Base-by-base conservation (phyloP, 1,284 basidiomycete genomes). In the Melampsora larici-populina region DNA sequence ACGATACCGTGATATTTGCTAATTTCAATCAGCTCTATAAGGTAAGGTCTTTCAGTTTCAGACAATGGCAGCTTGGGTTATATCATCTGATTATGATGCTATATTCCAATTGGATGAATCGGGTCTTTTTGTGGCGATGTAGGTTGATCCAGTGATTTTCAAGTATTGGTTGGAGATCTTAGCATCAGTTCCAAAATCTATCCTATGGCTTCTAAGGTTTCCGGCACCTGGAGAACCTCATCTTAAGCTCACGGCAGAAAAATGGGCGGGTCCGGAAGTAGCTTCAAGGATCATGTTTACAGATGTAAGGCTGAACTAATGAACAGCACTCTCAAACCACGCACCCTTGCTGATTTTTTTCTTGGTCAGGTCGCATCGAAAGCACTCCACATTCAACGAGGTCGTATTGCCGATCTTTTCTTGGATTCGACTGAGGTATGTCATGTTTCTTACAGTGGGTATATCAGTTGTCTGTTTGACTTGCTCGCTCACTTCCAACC, bases 201-300 rank as follows among this genome's bases (percentile, higher is more conserved):
- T 89, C 78, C 83, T 89, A 18, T 89, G 88, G 89, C 84, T 89
- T 9, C 84, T 89, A 55, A 87, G 88, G 18, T 89, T 89, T 80
- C 89, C 88, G 1, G 83, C 86, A 0, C 84, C 87, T 8, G 88
- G 87, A 48, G 88, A 89, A 79, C 82, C 85, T 71, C 87, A 89
- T 80, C 82, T 89, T 21, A 80, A 86, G 64, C 85, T 86, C 31
- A 85, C 86, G 2, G 89, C 89, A 2, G 79, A 80, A 63, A 80
- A 83, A 49, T 89, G 88, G 87, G 88, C 87, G 1, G 88, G 88
- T 1, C 81, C 86, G 43, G 87, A 88, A 46, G 86, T 89, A 55
- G 87, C 88, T 1, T 83, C 85, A 29, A 85, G 89, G 3, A 85
- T 89, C 73, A 84, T 86, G 63, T 89, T 89, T 79, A 89, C 88